Evolutionary conservation across 2,329 filamentous ascomycete species (phyloP).

Genomic region (Xylaria sp.): DNA sequence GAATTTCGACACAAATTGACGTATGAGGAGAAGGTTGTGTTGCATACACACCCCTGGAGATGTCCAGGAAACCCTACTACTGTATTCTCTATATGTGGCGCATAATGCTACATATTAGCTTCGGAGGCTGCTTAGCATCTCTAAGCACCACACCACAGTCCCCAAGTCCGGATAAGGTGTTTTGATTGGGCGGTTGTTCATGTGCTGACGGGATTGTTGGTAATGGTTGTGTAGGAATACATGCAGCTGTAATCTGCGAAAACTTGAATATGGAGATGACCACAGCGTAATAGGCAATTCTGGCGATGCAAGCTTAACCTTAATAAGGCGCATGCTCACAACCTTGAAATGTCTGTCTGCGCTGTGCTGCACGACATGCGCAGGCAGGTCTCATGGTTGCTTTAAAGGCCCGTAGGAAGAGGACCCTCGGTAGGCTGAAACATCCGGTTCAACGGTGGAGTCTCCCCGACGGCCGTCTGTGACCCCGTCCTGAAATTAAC

Average conservation of each 20-base stretch:
- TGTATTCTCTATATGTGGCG: conserved; percentile 13
- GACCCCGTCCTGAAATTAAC: conserved; percentile 19
- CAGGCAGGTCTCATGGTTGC: conserved; percentile 18
- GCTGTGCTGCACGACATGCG: conserved; percentile 11
- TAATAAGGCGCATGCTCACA: background rate
- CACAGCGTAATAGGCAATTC: conserved; percentile 7
- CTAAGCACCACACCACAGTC: conserved; percentile 8
- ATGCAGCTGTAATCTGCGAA: conserved; percentile 30
- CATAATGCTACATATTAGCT: conserved; percentile 30
- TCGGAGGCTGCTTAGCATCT: conserved; percentile 16
- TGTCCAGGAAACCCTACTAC: conserved; percentile 19
- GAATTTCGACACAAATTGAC: conserved; percentile 12
- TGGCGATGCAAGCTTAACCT: conserved; percentile 3
- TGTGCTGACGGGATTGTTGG: conserved; percentile 13
- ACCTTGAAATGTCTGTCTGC: background rate
- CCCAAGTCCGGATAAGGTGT: background rate
- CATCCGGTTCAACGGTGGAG: conserved; percentile 31
- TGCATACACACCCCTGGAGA: conserved; percentile 29
- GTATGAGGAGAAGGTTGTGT: conserved; percentile 23
- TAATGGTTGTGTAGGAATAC: conserved; percentile 30
- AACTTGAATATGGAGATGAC: conserved; percentile 14
- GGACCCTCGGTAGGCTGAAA: conserved; percentile 34
- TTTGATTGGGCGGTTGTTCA: conserved; percentile 26
- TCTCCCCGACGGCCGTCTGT: conserved; percentile 8
- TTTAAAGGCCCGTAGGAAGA: conserved; percentile 21